Evolutionary conservation across 1,139 yeast genomes (phyloP).

Genomic region (Tardiomyces depauwii): DNA sequence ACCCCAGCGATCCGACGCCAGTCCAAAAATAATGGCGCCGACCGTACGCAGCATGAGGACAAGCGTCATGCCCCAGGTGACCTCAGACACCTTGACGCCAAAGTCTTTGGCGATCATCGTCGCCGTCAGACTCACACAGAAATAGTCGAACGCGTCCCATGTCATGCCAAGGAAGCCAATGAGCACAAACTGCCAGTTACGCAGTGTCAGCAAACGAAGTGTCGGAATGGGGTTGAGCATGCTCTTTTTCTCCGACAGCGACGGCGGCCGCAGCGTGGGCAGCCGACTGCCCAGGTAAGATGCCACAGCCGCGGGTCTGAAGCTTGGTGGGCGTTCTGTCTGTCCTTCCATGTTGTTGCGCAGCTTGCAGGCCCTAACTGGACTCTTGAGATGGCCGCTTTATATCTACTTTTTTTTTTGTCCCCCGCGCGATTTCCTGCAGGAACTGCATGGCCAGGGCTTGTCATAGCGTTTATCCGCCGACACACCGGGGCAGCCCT

Average conservation of each 20-base stretch:
- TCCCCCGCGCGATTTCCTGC: too few species aligned
- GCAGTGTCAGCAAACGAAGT: constrained; percentile 32
- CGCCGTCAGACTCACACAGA: constrained; percentile 54
- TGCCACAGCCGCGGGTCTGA: constrained; percentile 18
- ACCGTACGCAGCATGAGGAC: constrained; percentile 70
- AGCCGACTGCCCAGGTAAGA: constrained; percentile 32
- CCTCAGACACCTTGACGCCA: constrained; percentile 36
- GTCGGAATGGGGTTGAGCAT: constrained; percentile 45
- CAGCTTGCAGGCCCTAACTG: too few species aligned
- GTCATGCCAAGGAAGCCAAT: constrained; percentile 68
- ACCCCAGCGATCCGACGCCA: constrained; percentile 56
- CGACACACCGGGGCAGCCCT: too few species aligned
- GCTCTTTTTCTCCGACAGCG: constrained; percentile 17
- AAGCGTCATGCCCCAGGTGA: constrained; percentile 74
- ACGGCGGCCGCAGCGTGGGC: constrained; percentile 34
- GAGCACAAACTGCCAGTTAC: constrained; percentile 52
- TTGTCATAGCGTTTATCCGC: too few species aligned
- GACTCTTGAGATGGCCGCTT: too few species aligned
- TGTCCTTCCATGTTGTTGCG: neutral
- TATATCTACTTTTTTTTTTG: too few species aligned
- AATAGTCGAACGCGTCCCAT: constrained; percentile 72
- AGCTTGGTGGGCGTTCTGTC: neutral
- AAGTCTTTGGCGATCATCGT: constrained; percentile 44
- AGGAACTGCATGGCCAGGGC: too few species aligned
- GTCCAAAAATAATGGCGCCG: constrained; percentile 67